Evolutionary conservation across 2,329 filamentous ascomycete species (phyloP), one percentile per base, ranked within the genome.

Genomic region (Diaporthe sp.): DNA sequence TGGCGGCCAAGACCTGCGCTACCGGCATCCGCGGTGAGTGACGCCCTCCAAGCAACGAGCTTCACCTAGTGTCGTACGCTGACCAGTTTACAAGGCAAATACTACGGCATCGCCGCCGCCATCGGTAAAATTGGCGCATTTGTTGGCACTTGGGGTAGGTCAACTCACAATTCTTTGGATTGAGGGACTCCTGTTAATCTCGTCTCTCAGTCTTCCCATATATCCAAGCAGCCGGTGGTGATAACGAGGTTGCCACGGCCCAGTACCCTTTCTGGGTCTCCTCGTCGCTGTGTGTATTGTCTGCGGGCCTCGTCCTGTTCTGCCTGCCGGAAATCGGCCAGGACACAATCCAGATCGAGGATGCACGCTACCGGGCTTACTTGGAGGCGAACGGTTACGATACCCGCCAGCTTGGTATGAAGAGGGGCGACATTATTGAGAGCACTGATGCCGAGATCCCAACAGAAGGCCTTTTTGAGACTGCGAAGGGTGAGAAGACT

Each of bases 261-360:
- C 95, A 98, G 81, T 95, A 97, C 78, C 95, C 95, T 0, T 98
- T 98, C 85, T 98, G 92, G 82, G 94, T 98, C n/a, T 92, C 92
- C 2, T 93, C 92, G 51, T 86, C 90, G 32, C 83, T 98, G 72
- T 97, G 94, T 78, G 83, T 97, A n/a, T 86, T 98, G 65, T 92
- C 92, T 2, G 94, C 94, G 0, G 83, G 85, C 13, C 81, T 96
- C 37, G 90, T 86, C 1, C 85, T 93, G 12, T 90, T 95, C 78
- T 88, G 89, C 73, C 83, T 98, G 66, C 96, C 96, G 0, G 85
- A 94, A 63, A 93, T 98, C 75, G 92, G 92, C n/a, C 89, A 97
- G 84, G 93, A 98, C 79, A 97, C 94, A 0, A 97, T 98, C 76
- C 90, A 92, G 0, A 80, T 88, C 22, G 96, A 98, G 82, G 95